These are phyloP conservation scores for Candida dubliniensis DNA, from an alignment of 1,139 yeast genomes.

Conservation along the genomic window DNA sequence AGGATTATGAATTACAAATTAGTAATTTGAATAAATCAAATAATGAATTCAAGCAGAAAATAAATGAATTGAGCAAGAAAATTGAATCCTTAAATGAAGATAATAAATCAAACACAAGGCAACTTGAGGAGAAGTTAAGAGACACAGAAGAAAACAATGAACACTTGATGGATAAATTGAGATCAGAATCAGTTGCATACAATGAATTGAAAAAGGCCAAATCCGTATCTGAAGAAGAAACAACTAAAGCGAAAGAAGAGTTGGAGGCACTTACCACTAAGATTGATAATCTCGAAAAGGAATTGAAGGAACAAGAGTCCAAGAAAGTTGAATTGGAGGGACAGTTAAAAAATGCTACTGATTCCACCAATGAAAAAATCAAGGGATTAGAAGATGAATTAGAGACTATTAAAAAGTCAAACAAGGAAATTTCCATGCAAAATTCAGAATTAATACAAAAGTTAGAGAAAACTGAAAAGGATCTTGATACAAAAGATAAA, in stretches of 20 bases:
- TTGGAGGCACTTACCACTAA: slow-evolving; percentile 15
- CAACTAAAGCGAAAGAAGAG: slow-evolving; percentile 7
- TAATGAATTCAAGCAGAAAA: slow-evolving; percentile 22
- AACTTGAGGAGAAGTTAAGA: slow-evolving; percentile 21
- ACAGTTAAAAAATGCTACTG: slow-evolving; percentile 9
- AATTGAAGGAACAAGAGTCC: not conserved
- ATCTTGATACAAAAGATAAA: slow-evolving; percentile 4
- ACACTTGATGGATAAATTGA: slow-evolving; percentile 43
- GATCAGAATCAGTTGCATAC: slow-evolving; percentile 47
- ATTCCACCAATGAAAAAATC: slow-evolving; percentile 1
- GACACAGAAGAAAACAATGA: slow-evolving; percentile 38
- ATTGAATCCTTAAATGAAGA: slow-evolving; percentile 15
- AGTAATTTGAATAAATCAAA: slow-evolving; percentile 21
- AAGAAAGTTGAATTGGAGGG: slow-evolving; percentile 12
- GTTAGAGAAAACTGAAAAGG: slow-evolving; percentile 8
- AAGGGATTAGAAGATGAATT: slow-evolving; percentile 6
- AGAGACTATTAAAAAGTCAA: not conserved
- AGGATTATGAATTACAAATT: slow-evolving; percentile 26
- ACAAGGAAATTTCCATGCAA: not conserved
- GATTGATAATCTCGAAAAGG: slow-evolving; percentile 5
- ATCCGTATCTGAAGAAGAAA: slow-evolving; percentile 17
- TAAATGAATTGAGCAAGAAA: slow-evolving; percentile 24
- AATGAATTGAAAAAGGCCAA: slow-evolving; percentile 38
- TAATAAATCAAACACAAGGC: slow-evolving; percentile 19
- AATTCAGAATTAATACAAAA: slow-evolving; percentile 20